Base-by-base conservation (phyloP, 768 basidiomycete genomes). In the Infundibulicybe gibba region DNA sequence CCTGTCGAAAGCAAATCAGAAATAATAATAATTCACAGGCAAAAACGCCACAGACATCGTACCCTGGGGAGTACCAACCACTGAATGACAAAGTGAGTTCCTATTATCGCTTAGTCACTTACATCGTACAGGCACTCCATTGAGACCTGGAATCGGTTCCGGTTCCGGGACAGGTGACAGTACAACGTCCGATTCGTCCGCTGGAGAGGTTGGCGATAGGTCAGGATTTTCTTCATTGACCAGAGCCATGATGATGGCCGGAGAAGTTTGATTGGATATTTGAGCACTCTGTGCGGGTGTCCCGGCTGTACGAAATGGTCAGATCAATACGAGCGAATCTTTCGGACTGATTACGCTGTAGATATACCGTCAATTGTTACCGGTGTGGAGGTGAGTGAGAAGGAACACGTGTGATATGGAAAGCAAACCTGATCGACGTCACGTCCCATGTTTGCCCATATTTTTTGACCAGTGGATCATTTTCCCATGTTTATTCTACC, bases 111-210 rank as follows among this genome's bases (percentile, higher is more conserved):
- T n/a, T 31, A 40, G n/a, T 44, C 41, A 78, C 89, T 72, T 69
- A 91, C 90, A 92, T 56, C 87, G 77, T 48, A 92, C 88, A 37
- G 90, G 89, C 31, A 74, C 67, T 19, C 89, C 89, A 62, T 84
- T 67, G 19, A 90, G 49, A 32, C 89, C 89, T 45, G 88, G 88
- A 44, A 69, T 74, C n/a, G 86, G 86, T 54, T 87, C 85, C 47
- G 71, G 67, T 50, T 82, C 79, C 39, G 71, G 64, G 33, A 64
- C 64, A 52, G 73, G 68, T 19, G 72, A 79, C 46, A 75, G 56
- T 2, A 75, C 47, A 20, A 60, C 61, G 57, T 88, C 88, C 6
- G 83, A 85, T 19, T 88, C 85, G 47, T 88, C 87, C 40, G 65
- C 69, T 6, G 79, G 74, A 31, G 77, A 79, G 21, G 68, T 71